A percentile compares a stretch with the other conserved stretches of the same genome.
phyloP scores from a whole-genome alignment of 495 filamentous ascomycete genomes.

The Melanomma pulvis-pyrius region DNA sequence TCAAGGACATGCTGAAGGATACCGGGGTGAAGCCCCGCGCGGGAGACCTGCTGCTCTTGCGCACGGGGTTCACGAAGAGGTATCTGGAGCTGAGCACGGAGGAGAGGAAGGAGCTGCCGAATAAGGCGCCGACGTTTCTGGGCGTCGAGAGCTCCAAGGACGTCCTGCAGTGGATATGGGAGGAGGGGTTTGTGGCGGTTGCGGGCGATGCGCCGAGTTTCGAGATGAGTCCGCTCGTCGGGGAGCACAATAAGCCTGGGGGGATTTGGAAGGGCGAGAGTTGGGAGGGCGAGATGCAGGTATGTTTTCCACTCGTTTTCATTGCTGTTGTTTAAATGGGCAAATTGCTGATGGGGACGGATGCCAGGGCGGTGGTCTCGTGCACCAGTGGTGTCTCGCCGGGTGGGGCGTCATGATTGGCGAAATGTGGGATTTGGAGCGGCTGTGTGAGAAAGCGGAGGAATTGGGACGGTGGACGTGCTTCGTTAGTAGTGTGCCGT shows the following conservation, averaged over 20 bases:
- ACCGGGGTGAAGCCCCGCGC: constrained; percentile 56
- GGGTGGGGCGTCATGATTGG: constrained; percentile 38
- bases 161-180: constrained; percentile 47
- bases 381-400: constrained; percentile 31
- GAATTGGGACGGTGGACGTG: constrained; percentile 25
- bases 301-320: neutral
- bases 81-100: constrained; percentile 41
- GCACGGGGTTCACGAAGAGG: constrained; percentile 53
- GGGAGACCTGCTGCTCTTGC: constrained; percentile 60
- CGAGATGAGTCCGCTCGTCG: constrained; percentile 29
- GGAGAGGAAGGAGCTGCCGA: constrained; percentile 44
- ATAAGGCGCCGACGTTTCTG: constrained; percentile 47
- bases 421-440: constrained; percentile 38
- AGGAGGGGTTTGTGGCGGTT: constrained; percentile 22
- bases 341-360: neutral
- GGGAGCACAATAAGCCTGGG: constrained; percentile 20
- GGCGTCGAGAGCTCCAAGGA: constrained; percentile 56
- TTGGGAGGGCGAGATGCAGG: constrained; percentile 35
- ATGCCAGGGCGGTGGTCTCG: constrained; percentile 17
- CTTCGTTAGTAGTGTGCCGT: constrained; percentile 32
- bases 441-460: constrained; percentile 9
- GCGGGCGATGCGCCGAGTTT: constrained; percentile 34
- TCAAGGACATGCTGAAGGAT: constrained; percentile 50
- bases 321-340: too few species aligned
- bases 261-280: constrained; percentile 33